phyloP scores from a whole-genome alignment of 495 filamentous ascomycete genomes.

The Trichocladium antarcticum region DNA sequence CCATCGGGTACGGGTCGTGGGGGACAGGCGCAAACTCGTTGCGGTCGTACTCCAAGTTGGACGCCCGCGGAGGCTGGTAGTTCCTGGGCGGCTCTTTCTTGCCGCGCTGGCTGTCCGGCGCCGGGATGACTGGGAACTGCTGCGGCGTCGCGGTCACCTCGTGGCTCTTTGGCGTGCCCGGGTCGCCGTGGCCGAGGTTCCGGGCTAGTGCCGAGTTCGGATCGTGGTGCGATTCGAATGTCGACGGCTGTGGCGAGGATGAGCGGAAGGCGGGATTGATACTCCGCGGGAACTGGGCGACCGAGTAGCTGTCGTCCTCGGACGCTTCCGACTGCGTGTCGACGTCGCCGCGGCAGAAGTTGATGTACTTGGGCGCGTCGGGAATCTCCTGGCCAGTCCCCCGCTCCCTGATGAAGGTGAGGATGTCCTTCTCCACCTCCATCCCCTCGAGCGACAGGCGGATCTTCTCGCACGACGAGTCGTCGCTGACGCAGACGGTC shows the following conservation, averaged over 20 bases:
- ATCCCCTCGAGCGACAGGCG: conserved; percentile 89
- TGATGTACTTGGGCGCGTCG: conserved; percentile 94
- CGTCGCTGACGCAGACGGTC: conserved; percentile 98
- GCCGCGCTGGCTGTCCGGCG: conserved; percentile 11
- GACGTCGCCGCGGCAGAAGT: conserved; percentile 88
- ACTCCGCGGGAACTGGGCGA: conserved; percentile 87
- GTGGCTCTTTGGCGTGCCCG: conserved; percentile 37
- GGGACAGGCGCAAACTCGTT: conserved; percentile 60
- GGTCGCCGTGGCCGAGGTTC: conserved; percentile 45
- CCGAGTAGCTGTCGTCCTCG: conserved; percentile 76
- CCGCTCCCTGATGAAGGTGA: conserved; percentile 73
- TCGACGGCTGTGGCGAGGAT: conserved; percentile 71
- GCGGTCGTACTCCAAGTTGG: conserved; percentile 38
- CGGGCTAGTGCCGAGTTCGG: conserved; percentile 56
- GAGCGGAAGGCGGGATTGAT: conserved; percentile 93
- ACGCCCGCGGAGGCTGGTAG: conserved; percentile 21
- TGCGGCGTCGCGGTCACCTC: conserved; percentile 47
- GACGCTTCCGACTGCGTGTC: conserved; percentile 73
- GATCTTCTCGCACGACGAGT: conserved; percentile 93
- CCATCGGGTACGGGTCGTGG: conserved; percentile 87
- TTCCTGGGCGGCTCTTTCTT: conserved; percentile 6
- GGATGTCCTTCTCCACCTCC: conserved; percentile 94
- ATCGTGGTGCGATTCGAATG: conserved; percentile 82
- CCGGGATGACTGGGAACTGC: conserved; percentile 25
- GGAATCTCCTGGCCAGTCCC: conserved; percentile 95